Percentiles rank a stretch among this genome's conserved stretches.
phyloP scores from a whole-genome alignment of 176 grass and related monocot genomes.

The Microstegium vimineum region DNA sequence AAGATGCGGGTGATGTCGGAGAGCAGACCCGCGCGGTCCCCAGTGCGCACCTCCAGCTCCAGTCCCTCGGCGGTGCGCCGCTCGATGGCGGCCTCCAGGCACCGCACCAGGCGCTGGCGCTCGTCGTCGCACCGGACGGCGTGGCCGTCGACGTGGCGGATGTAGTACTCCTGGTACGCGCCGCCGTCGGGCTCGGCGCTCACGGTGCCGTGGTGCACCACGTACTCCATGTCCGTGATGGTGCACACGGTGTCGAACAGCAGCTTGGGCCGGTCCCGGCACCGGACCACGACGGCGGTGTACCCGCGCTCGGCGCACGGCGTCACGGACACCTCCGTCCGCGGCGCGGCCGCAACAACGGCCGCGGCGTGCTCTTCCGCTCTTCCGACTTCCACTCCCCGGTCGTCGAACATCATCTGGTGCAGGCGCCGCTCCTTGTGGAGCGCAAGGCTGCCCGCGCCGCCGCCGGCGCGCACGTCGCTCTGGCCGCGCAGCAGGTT shows the following conservation, averaged over 20 bases:
- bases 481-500: slow-evolving; percentile 48
- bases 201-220: slow-evolving; percentile 73
- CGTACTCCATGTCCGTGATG: slow-evolving; percentile 86
- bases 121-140: slow-evolving; percentile 55
- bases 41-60: slow-evolving; percentile 58
- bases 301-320: slow-evolving; percentile 65
- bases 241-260: slow-evolving; percentile 92
- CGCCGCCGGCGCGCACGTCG: slow-evolving; percentile 4
- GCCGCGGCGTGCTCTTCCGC: not conserved
- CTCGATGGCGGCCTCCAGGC: slow-evolving; percentile 84
- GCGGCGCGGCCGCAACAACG: not conserved
- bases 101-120: slow-evolving; percentile 45
- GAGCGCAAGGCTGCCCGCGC: slow-evolving; percentile 21
- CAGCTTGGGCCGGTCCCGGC: slow-evolving; percentile 71
- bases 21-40: slow-evolving; percentile 59
- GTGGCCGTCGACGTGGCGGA: slow-evolving; percentile 61
- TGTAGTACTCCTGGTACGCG: slow-evolving; percentile 97
- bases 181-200: slow-evolving; percentile 22
- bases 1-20: slow-evolving; percentile 82
- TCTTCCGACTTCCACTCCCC: no score
- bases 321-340: slow-evolving; percentile 57
- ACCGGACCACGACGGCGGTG: slow-evolving; percentile 64
- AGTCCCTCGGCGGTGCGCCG: slow-evolving; percentile 67
- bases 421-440: slow-evolving; percentile 82
- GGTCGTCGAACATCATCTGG: slow-evolving; percentile 86